Evolutionary conservation across 768 basidiomycete species (phyloP).

Genomic region (Naematelia encephala): DNA sequence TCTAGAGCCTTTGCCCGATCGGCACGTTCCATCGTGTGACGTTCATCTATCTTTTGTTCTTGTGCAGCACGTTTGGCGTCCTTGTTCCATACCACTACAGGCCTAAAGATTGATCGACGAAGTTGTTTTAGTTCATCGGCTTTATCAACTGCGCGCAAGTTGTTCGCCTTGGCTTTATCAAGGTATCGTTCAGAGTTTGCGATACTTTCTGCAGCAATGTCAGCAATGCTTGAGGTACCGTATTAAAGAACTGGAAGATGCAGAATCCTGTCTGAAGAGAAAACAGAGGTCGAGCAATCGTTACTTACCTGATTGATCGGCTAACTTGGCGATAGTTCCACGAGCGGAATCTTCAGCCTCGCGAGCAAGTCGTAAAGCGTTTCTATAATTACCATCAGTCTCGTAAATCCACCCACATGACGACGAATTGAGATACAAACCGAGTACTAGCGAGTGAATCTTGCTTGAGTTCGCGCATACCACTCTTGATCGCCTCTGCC

Average conservation of each 20-base stretch:
- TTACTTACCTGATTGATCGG: conserved; percentile 82
- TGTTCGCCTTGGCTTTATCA: conserved; percentile 84
- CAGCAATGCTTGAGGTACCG: conserved; percentile 7
- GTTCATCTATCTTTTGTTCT: conserved; percentile 75
- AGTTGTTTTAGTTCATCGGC: conserved; percentile 90
- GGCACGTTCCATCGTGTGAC: conserved; percentile 79
- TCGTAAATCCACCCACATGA: too few species aligned
- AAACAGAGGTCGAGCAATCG: neutral
- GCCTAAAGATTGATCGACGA: conserved; percentile 91
- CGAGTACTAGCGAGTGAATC: conserved; percentile 83
- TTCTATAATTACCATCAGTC: conserved; percentile 54
- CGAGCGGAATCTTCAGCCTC: conserved; percentile 95
- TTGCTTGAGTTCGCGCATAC: conserved; percentile 83
- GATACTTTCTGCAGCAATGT: conserved; percentile 54
- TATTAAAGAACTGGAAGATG: too few species aligned
- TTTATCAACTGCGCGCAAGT: conserved; percentile 82
- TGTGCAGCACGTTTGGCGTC: conserved; percentile 81
- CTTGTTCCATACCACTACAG: conserved; percentile 89
- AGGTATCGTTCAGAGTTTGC: conserved; percentile 93
- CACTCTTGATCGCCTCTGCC: conserved; percentile 89
- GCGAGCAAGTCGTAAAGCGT: conserved; percentile 86
- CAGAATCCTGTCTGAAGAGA: neutral
- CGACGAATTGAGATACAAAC: conserved; percentile 26
- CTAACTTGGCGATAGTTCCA: conserved; percentile 75
- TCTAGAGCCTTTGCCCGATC: conserved; percentile 80